Base-by-base conservation (phyloP, 2,329 filamentous ascomycete species). In the Colletotrichum sp. region DNA sequence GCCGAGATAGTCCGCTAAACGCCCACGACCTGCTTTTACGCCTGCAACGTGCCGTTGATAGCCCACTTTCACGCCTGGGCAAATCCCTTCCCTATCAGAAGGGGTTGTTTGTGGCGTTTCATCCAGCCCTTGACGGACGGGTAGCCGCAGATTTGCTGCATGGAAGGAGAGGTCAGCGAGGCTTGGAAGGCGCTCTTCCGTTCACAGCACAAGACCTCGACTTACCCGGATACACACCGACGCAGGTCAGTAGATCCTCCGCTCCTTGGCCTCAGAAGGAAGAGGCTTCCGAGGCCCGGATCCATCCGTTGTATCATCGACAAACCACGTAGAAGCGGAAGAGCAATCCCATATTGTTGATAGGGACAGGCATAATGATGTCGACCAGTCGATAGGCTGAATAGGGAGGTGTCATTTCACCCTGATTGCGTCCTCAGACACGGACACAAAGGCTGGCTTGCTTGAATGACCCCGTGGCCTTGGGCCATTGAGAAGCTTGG, bases 111-210 rank as follows among this genome's bases (percentile, higher is more conserved):
- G 86, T 87, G 86, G 86, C 86, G 84, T 85, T 84, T 87, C 82
- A 82, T 85, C 85, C 84, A 83, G 82, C 80, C 80, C 85, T 84
- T 86, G 83, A 84, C 82, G 82, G 83, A 81, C 88, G 88, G 88
- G 81, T 88, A 83, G 82, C 81, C 88, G 88, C 88, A 89, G 86
- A 80, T 80, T 79, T 84, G 81, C 84, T 85, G 85, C 86, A 85
- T 85, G 82, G 82, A 82, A 83, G 82, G 83, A 81, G 81, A 82
- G 80, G 78, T 80, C 81, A 80, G 80, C 80, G 79, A 78, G 73
- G 77, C 74, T 72, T 77, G 72, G 74, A 71, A 76, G 59, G n/a
- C 65, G 59, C 43, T 71, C 70, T 65, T 71, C 69, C 61, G 57
- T 70, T 66, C 74, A 64, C 57, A 34, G 43, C 39, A 26, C 48